Percentiles rank a stretch among this genome's conserved stretches.
Evolutionary conservation across 1,284 basidiomycete species (phyloP).

Genomic region (Takashimella koratensis): DNA sequence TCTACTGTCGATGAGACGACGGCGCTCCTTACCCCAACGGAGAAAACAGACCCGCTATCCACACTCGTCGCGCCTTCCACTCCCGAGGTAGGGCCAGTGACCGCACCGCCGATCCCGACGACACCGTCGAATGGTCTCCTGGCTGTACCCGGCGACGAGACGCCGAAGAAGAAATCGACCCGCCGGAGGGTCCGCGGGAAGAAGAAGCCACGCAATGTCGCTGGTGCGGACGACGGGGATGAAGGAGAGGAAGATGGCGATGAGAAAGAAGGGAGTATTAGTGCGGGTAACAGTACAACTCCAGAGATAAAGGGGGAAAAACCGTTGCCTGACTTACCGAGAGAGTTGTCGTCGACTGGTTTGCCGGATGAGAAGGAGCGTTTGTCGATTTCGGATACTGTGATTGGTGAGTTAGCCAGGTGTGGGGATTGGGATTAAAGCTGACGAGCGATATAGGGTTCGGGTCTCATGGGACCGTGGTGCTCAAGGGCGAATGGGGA

Average conservation of each 20-base stretch:
- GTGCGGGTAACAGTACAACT: not conserved
- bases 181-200: conserved; percentile 29
- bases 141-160: conserved; percentile 10
- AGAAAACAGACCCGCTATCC: not conserved
- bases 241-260: conserved; percentile 55
- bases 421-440: not conserved
- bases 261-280: conserved; percentile 32
- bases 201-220: conserved; percentile 35
- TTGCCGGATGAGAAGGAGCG: conserved; percentile 43
- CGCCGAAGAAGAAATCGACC: conserved; percentile 34
- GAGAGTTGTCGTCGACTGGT: conserved; percentile 31
- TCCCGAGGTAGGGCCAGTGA: conserved; percentile 7
- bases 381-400: conserved; percentile 67
- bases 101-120: conserved; percentile 8
- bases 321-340: conserved; percentile 39
- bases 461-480: conserved; percentile 94
- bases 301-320: conserved; percentile 27
- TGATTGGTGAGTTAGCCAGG: conserved; percentile 62
- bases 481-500: conserved; percentile 89
- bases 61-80: not conserved
- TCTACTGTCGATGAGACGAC: conserved; percentile 1
- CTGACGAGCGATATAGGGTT: conserved; percentile 59
- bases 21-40: not conserved
- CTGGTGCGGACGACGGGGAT: conserved; percentile 41
- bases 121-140: conserved; percentile 2